A percentile compares a stretch with the other conserved stretches of the same genome.
These are phyloP conservation scores for Aspergillus sp. DNA, from an alignment of 2,329 filamentous ascomycete genomes.

Conservation along the genomic window DNA sequence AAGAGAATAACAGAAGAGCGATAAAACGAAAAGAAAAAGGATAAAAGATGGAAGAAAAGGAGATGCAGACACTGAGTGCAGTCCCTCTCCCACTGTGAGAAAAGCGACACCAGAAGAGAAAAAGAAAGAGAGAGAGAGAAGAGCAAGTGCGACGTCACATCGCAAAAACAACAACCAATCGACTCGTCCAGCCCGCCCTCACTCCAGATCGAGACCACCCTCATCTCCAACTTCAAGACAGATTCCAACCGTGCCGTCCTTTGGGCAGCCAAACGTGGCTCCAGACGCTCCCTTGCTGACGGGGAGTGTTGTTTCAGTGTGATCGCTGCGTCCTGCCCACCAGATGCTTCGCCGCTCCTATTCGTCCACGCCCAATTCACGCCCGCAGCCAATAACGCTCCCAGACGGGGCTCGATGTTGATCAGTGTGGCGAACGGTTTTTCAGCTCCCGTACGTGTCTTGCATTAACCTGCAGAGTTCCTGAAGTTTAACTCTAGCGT, in stretches of 20 bases:
- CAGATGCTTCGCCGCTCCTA: background rate
- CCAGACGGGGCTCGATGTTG: background rate
- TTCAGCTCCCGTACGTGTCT: constrained; percentile 5
- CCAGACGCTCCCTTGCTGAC: constrained; percentile 9
- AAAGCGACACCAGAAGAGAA: background rate
- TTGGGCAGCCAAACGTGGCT: constrained; percentile 11
- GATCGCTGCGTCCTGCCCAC: background rate
- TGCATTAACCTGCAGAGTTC: constrained; percentile 8
- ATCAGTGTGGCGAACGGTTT: background rate
- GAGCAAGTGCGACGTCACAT: constrained; percentile 14
- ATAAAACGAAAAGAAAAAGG: background rate
- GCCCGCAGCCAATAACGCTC: background rate
- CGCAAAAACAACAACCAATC: constrained; percentile 2
- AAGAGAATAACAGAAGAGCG: background rate
- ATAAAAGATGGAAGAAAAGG: constrained; percentile 3
- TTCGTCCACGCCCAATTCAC: constrained; percentile 6
- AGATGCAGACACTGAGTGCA: background rate
- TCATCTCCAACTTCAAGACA: background rate
- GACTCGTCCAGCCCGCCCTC: background rate
- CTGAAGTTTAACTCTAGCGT: background rate
- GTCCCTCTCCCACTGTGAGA: no score
- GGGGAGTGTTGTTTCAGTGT: background rate
- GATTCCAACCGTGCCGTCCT: constrained; percentile 1
- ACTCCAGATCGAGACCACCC: background rate
- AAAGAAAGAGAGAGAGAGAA: background rate